Base-by-base conservation (phyloP, 1,284 basidiomycete species). In the Cryptococcus jaspeensis region DNA sequence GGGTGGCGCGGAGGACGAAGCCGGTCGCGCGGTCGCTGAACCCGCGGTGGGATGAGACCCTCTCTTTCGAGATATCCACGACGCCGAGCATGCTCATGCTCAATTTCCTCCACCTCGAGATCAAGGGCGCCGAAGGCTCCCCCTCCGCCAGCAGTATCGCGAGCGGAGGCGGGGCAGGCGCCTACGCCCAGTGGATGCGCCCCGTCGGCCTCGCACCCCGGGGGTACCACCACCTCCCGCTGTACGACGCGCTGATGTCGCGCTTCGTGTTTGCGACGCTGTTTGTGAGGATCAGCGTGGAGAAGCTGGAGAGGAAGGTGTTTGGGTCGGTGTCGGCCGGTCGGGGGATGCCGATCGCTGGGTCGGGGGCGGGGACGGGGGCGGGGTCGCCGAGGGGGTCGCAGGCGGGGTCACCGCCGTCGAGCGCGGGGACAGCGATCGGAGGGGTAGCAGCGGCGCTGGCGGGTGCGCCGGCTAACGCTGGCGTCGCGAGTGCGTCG, bases 241-340 rank as follows among this genome's bases (percentile, higher is more conserved):
- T 95, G 47, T 87, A 90, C 69, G 91, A 95, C 73, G 79, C 83
- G 0, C 85, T 90, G 66, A 83, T 91, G 49, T 88, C 87, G 41
- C 88, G 90, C 63, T 90, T 88, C 69, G 79, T 95, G 45, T 95
- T 92, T 75, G 90, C 92, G 38, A 93, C 90, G 22, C 80, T 96
- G 6, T 94, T 94, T 67, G 87, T 93, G 5, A 64, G 60, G 51
- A 65, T 71, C 41, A 60, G 63, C 15, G 49, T 72, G 39, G 60
- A 67, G 20, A 51, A 53, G 36, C 25, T 61, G 52, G 38, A 61
- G 51, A 28, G 45, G 23, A n/a, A 23, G 15, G 45, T 5, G 40
- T 13, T 42, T 5, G n/a, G 40, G 12, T n/a, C 16, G 40, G 40
- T 7, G 40, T 5, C 40, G 40, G 28, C 28, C 5, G 28, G 5